phyloP scores from a whole-genome alignment of 306 rosid genomes.

The Pueraria montana region DNA sequence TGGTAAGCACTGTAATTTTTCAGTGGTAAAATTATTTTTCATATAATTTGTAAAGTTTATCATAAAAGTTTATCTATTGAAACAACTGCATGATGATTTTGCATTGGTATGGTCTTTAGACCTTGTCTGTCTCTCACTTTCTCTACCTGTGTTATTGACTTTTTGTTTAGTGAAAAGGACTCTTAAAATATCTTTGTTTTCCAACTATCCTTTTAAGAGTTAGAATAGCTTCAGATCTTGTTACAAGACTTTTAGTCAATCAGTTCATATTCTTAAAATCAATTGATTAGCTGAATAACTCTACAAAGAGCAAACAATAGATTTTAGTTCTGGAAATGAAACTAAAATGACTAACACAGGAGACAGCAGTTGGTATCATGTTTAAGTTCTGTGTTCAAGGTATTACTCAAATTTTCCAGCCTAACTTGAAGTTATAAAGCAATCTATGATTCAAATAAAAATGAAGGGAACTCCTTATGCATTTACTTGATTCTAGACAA shows the following conservation, averaged over 20 bases:
- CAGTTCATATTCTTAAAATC: background rate
- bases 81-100: conserved; percentile 27
- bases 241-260: conserved; percentile 6
- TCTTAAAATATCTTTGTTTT: conserved; percentile 18
- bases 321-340: background rate
- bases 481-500: too few species aligned
- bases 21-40: too few species aligned
- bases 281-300: background rate
- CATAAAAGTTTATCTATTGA: background rate
- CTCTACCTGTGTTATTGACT: conserved; percentile 55
- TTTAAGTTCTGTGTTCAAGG: background rate
- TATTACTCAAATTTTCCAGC: background rate
- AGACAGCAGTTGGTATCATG: conserved; percentile 9
- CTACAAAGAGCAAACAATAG: background rate
- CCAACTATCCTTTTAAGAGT: conserved; percentile 1
- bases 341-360: background rate
- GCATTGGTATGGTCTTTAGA: background rate
- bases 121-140: conserved; percentile 41
- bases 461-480: too few species aligned
- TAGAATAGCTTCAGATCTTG: conserved; percentile 26
- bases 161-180: conserved; percentile 47
- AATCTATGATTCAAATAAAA: too few species aligned
- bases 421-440: too few species aligned
- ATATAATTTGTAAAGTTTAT: background rate
- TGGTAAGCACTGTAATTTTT: too few species aligned